Conservation (phyloP, 257 asterid genomes). For the Forsythia viridissima region DNA sequence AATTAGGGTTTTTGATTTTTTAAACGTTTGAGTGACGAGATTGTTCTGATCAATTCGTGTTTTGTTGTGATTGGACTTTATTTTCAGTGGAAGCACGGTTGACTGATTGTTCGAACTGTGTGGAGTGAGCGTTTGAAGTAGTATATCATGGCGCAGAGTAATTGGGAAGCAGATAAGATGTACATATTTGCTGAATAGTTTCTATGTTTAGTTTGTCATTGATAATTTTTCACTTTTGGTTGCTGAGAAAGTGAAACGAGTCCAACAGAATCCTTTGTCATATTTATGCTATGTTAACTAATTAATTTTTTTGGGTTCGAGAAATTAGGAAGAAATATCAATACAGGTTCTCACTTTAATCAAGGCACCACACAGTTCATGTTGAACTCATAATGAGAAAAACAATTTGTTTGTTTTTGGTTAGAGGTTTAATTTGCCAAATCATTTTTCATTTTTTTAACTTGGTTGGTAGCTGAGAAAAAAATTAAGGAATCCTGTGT, state of each 20-base stretch:
- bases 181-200: conserved; percentile 26
- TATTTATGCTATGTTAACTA: not conserved
- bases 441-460: not conserved
- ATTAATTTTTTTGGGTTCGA: not conserved
- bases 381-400: not conserved
- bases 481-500: conserved; percentile 11
- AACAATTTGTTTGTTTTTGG: not conserved
- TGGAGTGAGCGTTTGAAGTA: conserved; percentile 23
- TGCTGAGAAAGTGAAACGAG: not conserved
- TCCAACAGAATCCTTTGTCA: not conserved
- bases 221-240: not conserved
- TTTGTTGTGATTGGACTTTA: conserved; percentile 30
- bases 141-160: conserved; percentile 87
- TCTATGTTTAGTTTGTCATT: not conserved
- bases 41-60: conserved; percentile 21
- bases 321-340: not conserved
- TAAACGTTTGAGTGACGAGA: not conserved
- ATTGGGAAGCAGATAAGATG: conserved; percentile 99
- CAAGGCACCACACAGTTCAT: not conserved
- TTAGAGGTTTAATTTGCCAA: not conserved
- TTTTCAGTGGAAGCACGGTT: conserved; percentile 27
- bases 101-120: conserved; percentile 20
- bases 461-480: not conserved
- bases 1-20: conserved; percentile 16
- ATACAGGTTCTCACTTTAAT: not conserved